These are phyloP conservation scores for Hura crepitans DNA, from an alignment of 441 rosid genomes.

Conservation along the genomic window DNA sequence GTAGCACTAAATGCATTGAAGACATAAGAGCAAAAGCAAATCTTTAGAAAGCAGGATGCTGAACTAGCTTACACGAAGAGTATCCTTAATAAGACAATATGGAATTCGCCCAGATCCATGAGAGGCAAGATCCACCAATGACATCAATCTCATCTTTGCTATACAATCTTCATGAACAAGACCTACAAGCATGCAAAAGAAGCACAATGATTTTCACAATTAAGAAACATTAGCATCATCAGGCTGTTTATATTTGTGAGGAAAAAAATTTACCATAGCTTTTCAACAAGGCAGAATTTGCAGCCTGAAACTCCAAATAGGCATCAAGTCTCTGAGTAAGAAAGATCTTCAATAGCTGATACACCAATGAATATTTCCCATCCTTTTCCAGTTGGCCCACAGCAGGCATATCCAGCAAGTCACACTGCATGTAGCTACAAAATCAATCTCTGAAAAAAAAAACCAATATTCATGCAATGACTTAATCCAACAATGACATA, in stretches of 20 bases:
- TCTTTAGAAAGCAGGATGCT: background rate
- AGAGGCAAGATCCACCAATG: conserved; percentile 79
- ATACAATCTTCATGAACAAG: conserved; percentile 92
- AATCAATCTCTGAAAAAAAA: conserved; percentile 14
- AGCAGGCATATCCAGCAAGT: conserved; percentile 85
- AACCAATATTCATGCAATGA: background rate
- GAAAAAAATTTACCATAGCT: conserved; percentile 51
- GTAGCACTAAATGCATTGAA: conserved; percentile 23
- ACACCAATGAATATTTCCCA: conserved; percentile 58
- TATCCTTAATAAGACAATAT: conserved; percentile 62
- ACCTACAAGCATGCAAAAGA: conserved; percentile 43
- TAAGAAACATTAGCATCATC: background rate
- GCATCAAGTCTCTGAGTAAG: conserved; percentile 73
- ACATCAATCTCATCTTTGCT: conserved; percentile 85
- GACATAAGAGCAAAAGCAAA: conserved; percentile 4
- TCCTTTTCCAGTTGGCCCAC: conserved; percentile 82
- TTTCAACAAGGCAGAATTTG: conserved; percentile 61
- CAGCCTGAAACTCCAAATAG: conserved; percentile 71
- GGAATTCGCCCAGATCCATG: conserved; percentile 73
- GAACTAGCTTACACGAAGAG: conserved; percentile 53
- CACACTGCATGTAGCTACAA: conserved; percentile 61
- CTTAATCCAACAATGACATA: background rate
- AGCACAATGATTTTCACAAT: conserved; percentile 6
- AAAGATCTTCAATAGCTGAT: conserved; percentile 82
- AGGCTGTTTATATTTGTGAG: background rate